A percentile compares a stretch with the other conserved stretches of the same genome.
These are phyloP conservation scores for Russula abietina DNA, from an alignment of 768 basidiomycete genomes.

Conservation along the genomic window DNA sequence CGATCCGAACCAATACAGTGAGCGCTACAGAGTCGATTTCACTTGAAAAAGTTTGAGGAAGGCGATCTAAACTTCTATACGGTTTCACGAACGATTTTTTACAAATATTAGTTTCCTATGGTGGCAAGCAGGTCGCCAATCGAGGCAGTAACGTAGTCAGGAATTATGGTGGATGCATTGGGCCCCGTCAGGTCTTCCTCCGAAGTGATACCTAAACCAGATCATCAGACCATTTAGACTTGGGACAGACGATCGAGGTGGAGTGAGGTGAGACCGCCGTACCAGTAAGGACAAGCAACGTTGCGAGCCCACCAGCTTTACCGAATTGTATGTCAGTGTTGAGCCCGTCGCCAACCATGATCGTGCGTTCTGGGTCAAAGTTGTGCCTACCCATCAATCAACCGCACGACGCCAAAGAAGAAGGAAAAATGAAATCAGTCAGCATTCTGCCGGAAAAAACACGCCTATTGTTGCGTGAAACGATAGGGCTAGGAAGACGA, in stretches of 20 bases:
- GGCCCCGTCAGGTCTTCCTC: slow-evolving; percentile 69
- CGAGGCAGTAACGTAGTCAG: slow-evolving; percentile 73
- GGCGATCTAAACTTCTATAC: slow-evolving; percentile 13
- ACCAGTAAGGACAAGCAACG: slow-evolving; percentile 92
- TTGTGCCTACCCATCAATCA: slow-evolving; percentile 49
- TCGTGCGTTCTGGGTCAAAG: slow-evolving; percentile 78
- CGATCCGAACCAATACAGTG: neutral
- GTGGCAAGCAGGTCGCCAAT: slow-evolving; percentile 67
- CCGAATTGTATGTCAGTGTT: slow-evolving; percentile 97
- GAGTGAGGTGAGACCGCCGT: slow-evolving; percentile 21
- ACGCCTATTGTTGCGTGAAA: neutral
- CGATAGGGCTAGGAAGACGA: neutral
- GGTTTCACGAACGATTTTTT: neutral
- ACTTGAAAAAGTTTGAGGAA: neutral
- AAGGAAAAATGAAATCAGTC: slow-evolving; percentile 2
- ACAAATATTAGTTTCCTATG: neutral
- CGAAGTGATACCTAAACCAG: slow-evolving; percentile 63
- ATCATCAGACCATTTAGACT: neutral
- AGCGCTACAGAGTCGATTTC: neutral
- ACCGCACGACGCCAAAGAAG: neutral
- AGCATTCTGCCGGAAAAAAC: slow-evolving; percentile 9
- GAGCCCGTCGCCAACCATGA: slow-evolving; percentile 95
- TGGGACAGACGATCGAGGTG: neutral
- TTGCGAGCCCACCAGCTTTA: slow-evolving; percentile 74
- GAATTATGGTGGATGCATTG: slow-evolving; percentile 63